Conservation (phyloP, 352 stramenopile genomes). For the Phytophthora capsici region DNA sequence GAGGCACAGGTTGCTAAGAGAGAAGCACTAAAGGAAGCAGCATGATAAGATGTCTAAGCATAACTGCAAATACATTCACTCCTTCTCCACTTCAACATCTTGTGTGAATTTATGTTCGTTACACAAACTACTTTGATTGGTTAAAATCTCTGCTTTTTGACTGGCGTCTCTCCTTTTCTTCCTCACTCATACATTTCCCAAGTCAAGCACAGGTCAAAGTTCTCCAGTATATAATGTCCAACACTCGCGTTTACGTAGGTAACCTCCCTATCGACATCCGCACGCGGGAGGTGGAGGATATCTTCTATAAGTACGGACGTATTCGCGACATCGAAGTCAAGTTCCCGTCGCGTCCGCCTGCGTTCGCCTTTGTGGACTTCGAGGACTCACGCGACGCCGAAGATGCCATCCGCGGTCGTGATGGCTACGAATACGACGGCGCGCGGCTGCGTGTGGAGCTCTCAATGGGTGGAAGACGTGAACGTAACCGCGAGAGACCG, state of each 20-base stretch:
- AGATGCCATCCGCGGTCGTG: conserved; percentile 58
- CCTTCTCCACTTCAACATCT: conserved; percentile 1
- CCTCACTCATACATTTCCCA: conserved; percentile 38
- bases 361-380: conserved; percentile 82
- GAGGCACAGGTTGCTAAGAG: conserved; percentile 16
- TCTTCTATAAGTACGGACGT: conserved; percentile 79
- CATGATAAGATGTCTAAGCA: neutral
- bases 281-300: conserved; percentile 75
- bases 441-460: conserved; percentile 63
- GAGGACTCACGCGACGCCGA: conserved; percentile 73
- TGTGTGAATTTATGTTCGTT: neutral
- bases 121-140: neutral
- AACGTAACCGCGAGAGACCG: conserved; percentile 23
- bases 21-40: neutral
- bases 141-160: neutral
- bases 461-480: conserved; percentile 45
- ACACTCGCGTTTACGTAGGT: conserved; percentile 67
- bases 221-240: conserved; percentile 32
- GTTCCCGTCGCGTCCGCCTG: conserved; percentile 61
- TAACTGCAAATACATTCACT: neutral
- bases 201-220: conserved; percentile 21
- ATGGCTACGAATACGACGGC: conserved; percentile 69
- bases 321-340: conserved; percentile 76
- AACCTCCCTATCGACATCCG: conserved; percentile 80
- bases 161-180: conserved; percentile 5